A percentile compares a stretch with the other conserved stretches of the same genome.
phyloP scores from a whole-genome alignment of 106 monocot genomes.

The Chionographis japonica region DNA sequence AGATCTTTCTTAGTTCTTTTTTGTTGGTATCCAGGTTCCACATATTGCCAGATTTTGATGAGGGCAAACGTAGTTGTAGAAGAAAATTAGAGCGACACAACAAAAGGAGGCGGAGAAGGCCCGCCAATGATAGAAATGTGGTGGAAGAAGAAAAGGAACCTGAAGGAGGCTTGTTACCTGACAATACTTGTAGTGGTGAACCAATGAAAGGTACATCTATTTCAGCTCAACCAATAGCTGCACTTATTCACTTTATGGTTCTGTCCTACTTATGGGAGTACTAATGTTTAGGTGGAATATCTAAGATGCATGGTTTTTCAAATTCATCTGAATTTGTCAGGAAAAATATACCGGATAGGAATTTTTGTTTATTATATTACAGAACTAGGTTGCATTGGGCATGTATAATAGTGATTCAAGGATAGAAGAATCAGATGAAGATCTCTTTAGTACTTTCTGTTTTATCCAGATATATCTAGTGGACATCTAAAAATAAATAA shows the following conservation, averaged over 20 bases:
- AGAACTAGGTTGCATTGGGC: background rate
- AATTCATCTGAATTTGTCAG: too few relatives aligned
- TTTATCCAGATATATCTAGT: too few relatives aligned
- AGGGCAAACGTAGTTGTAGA: conserved; percentile 96
- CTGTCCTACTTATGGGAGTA: too few relatives aligned
- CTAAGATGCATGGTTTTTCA: too few relatives aligned
- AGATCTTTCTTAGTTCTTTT: background rate
- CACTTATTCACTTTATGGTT: background rate
- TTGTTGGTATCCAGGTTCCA: conserved; percentile 60
- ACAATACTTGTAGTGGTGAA: conserved; percentile 37
- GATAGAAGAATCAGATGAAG: too few relatives aligned
- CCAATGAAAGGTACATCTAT: conserved; percentile 40
- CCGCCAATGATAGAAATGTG: conserved; percentile 33
- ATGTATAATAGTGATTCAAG: too few relatives aligned
- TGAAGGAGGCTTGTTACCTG: conserved; percentile 12
- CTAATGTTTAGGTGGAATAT: too few relatives aligned
- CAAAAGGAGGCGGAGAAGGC: conserved; percentile 75
- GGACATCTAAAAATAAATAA: too few relatives aligned
- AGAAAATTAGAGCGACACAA: conserved; percentile 92
- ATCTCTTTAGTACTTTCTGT: background rate
- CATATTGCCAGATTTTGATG: conserved; percentile 84
- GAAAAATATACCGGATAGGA: background rate
- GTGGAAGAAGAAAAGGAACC: conserved; percentile 39
- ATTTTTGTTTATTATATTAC: conserved; percentile 1
- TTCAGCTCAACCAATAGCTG: background rate